A percentile compares a stretch with the other conserved stretches of the same genome.
phyloP scores from a whole-genome alignment of 306 rosid species.

The Myrica gale region DNA sequence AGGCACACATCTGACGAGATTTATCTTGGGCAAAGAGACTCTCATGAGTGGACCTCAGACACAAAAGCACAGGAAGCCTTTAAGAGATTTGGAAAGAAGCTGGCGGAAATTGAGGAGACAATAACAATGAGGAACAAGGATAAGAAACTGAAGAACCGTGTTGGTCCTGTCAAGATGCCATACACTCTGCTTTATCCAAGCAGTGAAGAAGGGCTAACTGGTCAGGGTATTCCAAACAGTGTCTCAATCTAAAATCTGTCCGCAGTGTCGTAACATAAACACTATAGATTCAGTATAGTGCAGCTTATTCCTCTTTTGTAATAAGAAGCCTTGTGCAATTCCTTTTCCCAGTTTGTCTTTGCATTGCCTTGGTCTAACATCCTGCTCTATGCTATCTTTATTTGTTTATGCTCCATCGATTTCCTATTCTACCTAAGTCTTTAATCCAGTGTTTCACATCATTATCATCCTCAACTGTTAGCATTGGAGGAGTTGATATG shows the following conservation, averaged over 20 bases:
- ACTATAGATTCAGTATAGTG: too few relatives aligned
- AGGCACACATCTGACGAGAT: conserved; percentile 38
- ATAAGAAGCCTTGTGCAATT: too few relatives aligned
- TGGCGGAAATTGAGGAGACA: conserved; percentile 15
- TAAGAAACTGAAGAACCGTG: conserved; percentile 40
- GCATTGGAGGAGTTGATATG: too few relatives aligned
- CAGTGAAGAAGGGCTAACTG: conserved; percentile 52
- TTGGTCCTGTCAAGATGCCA: conserved; percentile 57
- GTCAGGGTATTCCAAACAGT: conserved; percentile 68
- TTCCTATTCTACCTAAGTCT: too few relatives aligned
- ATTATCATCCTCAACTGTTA: too few relatives aligned
- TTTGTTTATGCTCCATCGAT: too few relatives aligned
- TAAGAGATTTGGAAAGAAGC: conserved; percentile 31
- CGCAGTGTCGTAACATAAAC: too few relatives aligned
- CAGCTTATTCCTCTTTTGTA: too few relatives aligned
- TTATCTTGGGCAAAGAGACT: conserved; percentile 41
- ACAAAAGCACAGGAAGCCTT: conserved; percentile 27
- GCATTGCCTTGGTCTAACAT: too few relatives aligned
- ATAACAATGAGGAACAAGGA: conserved; percentile 21
- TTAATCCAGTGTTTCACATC: too few relatives aligned
- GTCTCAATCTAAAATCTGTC: conserved; percentile 36
- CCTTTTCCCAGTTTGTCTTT: too few relatives aligned
- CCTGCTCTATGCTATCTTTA: too few relatives aligned
- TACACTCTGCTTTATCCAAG: conserved; percentile 58
- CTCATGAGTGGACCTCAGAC: conserved; percentile 38